phyloP scores from a whole-genome alignment of 2,329 filamentous ascomycete genomes.

The Gliomastix tumulicola region DNA sequence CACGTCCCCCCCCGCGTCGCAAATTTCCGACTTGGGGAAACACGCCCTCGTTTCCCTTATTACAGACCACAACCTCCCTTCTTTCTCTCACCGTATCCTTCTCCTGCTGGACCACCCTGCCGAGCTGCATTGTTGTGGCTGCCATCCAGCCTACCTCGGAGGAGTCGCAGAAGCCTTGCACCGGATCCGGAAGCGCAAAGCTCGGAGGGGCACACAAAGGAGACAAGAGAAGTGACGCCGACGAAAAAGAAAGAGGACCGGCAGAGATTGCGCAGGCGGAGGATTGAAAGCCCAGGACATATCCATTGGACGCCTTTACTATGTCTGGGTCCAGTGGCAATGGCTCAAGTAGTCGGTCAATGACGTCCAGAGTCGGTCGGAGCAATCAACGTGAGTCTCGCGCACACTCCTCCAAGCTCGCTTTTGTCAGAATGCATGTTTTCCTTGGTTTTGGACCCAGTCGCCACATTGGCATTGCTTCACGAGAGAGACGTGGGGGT shows the following conservation, averaged over 20 bases:
- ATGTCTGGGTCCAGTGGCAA: constrained; percentile 28
- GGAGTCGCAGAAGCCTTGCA: too few relatives aligned
- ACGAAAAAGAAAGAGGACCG: too few relatives aligned
- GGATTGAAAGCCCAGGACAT: not conserved
- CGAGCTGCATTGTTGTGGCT: too few relatives aligned
- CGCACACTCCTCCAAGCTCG: not conserved
- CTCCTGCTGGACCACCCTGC: too few relatives aligned
- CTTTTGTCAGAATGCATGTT: constrained; percentile 4
- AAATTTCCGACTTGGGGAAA: constrained; percentile 5
- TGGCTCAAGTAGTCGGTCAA: constrained; percentile 39
- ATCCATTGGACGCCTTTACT: constrained; percentile 3
- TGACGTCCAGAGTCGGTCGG: constrained; percentile 70
- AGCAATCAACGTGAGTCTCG: constrained; percentile 72
- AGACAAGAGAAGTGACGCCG: too few relatives aligned
- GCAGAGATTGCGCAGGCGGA: not conserved
- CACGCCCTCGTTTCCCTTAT: constrained; percentile 1
- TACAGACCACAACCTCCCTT: not conserved
- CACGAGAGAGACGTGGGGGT: not conserved
- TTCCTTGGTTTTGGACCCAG: too few relatives aligned
- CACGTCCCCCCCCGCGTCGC: constrained; percentile 3
- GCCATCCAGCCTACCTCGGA: too few relatives aligned
- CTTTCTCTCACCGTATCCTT: not conserved
- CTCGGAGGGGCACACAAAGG: too few relatives aligned
- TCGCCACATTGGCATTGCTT: too few relatives aligned
- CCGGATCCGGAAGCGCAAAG: too few relatives aligned